Conservation (phyloP, 306 rosid genomes). For the Senna tora region DNA sequence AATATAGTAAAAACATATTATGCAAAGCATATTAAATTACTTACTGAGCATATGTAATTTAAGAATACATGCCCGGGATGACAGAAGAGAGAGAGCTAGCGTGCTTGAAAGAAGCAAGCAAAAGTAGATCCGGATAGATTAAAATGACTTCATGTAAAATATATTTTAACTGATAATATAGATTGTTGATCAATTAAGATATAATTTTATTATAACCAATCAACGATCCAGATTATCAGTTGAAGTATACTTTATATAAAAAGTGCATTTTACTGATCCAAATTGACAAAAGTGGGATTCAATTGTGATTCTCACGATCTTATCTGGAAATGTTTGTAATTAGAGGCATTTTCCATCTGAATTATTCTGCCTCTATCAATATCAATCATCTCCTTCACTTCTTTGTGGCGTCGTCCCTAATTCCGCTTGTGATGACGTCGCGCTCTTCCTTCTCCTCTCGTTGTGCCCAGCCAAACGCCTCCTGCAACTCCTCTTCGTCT, state of each 20-base stretch:
- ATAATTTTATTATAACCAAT: too few species aligned
- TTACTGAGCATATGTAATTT: neutral
- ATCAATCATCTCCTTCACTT: slow-evolving; percentile 37
- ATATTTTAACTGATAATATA: too few species aligned
- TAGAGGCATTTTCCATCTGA: slow-evolving; percentile 50
- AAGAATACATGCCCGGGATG: slow-evolving; percentile 39
- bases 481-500: slow-evolving; percentile 68
- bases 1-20: too few species aligned
- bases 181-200: too few species aligned
- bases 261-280: too few species aligned
- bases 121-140: too few species aligned
- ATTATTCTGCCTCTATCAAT: slow-evolving; percentile 59
- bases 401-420: slow-evolving; percentile 60
- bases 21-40: too few species aligned
- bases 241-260: too few species aligned
- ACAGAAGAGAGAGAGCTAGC: slow-evolving; percentile 94
- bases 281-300: too few species aligned
- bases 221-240: too few species aligned
- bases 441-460: slow-evolving; percentile 65
- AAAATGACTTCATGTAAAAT: too few species aligned
- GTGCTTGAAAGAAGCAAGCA: slow-evolving; percentile 15
- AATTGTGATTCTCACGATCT: slow-evolving; percentile 38
- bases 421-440: slow-evolving; percentile 56
- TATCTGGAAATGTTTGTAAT: slow-evolving; percentile 54
- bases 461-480: slow-evolving; percentile 79